Evolutionary conservation across 2,329 filamentous ascomycete species (phyloP).

Genomic region (Colletotrichum incanum): DNA sequence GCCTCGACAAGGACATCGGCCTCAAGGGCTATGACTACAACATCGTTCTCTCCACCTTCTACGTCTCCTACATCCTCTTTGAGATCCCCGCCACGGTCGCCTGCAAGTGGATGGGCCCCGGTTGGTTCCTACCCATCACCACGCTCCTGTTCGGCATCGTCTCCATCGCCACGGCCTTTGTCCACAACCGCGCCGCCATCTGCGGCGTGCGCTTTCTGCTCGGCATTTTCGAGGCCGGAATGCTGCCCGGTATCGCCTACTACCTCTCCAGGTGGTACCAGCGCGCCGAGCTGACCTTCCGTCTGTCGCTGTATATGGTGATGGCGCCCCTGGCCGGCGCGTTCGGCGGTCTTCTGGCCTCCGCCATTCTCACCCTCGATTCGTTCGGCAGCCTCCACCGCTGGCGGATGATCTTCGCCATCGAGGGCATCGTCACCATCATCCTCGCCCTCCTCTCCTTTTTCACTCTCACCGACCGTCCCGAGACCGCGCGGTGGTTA

Average conservation of each 20-base stretch:
- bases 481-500: constrained; percentile 78
- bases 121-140: constrained; percentile 78
- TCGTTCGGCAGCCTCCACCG: constrained; percentile 69
- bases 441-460: constrained; percentile 69
- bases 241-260: constrained; percentile 82
- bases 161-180: constrained; percentile 78
- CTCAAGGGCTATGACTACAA: constrained; percentile 79
- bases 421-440: constrained; percentile 75
- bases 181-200: constrained; percentile 65
- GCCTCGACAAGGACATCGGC: constrained; percentile 73
- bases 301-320: constrained; percentile 78
- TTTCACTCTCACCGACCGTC: constrained; percentile 77
- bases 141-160: constrained; percentile 75
- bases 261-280: constrained; percentile 82
- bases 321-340: constrained; percentile 80
- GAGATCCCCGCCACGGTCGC: constrained; percentile 79
- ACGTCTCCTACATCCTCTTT: constrained; percentile 81
- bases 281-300: constrained; percentile 77
- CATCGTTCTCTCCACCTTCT: constrained; percentile 77
- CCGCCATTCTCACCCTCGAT: constrained; percentile 74
- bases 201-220: constrained; percentile 78
- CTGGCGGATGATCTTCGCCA: constrained; percentile 81
- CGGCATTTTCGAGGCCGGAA: constrained; percentile 80
- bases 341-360: constrained; percentile 78
- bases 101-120: constrained; percentile 81